Base-by-base conservation (phyloP, 768 basidiomycete species). In the Mycena olivaceomarginata region DNA sequence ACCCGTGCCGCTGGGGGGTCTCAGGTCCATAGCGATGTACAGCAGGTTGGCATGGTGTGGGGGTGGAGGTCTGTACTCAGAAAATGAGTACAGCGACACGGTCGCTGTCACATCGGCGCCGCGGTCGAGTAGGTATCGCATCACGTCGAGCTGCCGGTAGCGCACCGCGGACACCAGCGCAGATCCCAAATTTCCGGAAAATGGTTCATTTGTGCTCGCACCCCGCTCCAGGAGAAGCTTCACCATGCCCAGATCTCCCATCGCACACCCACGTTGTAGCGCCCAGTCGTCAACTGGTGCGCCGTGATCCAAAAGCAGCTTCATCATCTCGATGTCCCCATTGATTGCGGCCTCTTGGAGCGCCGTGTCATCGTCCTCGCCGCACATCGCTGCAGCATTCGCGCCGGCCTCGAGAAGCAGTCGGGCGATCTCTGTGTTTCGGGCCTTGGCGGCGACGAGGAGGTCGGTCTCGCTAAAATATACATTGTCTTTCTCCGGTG, bases 391-490 rank as follows among this genome's bases (percentile, higher is more conserved):
- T 4, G 41, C 71, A 40, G 53, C 51, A 20, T 66, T 22, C n/a
- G 71, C 71, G 9, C 71, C 71, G 12, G 71, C 71, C 0, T 72
- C 63, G 64, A 72, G 71, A 8, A 72, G 65, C 46, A 72, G 40
- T 1, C 3, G 1, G 6, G 64, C 41, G 22, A 46, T 74, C 31
- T 67, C 56, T 12, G 22, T 37, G 39, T 74, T 59, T 15, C 56
- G 13, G 11, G 66, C 65, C 4, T 48, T 20, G 1, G 66, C 57
- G 2, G 72, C 72, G 31, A 51, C 37, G 46, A 67, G 57, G 20
- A 74, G 66, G 5, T 56, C 25, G 0, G 72, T 59, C 22, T 59
- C 40, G 40, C 41, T 12, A 5, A 1, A 31, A 22, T 46, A 22
- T 12, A 22, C 31, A 39, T 9, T 8, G 63, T n/a, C 39, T 64